Conservation (phyloP, 2,329 filamentous ascomycete genomes). For the Penicillium sp. region DNA sequence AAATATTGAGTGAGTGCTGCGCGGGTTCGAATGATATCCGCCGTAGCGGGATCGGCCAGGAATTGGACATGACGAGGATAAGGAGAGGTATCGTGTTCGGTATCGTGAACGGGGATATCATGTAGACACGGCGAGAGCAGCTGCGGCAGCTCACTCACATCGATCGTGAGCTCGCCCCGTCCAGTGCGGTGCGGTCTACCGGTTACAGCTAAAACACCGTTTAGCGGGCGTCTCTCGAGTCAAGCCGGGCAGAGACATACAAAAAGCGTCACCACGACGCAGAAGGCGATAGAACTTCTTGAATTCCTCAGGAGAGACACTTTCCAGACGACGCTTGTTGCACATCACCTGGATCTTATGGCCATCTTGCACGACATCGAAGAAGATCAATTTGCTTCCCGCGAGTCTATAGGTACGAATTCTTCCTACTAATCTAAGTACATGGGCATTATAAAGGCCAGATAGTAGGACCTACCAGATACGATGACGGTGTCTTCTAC, state of each 20-base stretch:
- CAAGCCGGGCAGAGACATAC: slow-evolving; percentile 52
- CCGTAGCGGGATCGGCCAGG: slow-evolving; percentile 67
- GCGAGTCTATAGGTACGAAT: slow-evolving; percentile 68
- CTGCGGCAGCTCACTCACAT: slow-evolving; percentile 65
- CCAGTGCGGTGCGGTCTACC: slow-evolving; percentile 69
- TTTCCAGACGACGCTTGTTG: slow-evolving; percentile 55
- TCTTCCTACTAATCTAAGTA: slow-evolving; percentile 62
- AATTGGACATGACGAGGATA: slow-evolving; percentile 83
- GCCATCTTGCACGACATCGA: slow-evolving; percentile 75
- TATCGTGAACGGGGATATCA: slow-evolving; percentile 69
- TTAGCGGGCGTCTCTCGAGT: slow-evolving; percentile 9
- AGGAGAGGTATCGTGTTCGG: slow-evolving; percentile 69
- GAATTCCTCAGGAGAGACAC: slow-evolving; percentile 46
- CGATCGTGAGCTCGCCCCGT: slow-evolving; percentile 73
- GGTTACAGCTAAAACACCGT: slow-evolving; percentile 56
- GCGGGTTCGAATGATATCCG: slow-evolving; percentile 71
- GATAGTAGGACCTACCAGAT: slow-evolving; percentile 42
- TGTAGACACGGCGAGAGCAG: slow-evolving; percentile 77
- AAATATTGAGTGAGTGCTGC: slow-evolving; percentile 72
- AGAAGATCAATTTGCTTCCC: slow-evolving; percentile 77
- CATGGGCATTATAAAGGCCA: slow-evolving; percentile 21
- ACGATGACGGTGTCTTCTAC: slow-evolving; percentile 43
- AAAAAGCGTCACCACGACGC: slow-evolving; percentile 78
- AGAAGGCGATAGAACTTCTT: slow-evolving; percentile 65
- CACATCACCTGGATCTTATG: slow-evolving; percentile 73